Evolutionary conservation across 2,329 filamentous ascomycete species (phyloP).

Genomic region (Lachnellula hyalina): DNA sequence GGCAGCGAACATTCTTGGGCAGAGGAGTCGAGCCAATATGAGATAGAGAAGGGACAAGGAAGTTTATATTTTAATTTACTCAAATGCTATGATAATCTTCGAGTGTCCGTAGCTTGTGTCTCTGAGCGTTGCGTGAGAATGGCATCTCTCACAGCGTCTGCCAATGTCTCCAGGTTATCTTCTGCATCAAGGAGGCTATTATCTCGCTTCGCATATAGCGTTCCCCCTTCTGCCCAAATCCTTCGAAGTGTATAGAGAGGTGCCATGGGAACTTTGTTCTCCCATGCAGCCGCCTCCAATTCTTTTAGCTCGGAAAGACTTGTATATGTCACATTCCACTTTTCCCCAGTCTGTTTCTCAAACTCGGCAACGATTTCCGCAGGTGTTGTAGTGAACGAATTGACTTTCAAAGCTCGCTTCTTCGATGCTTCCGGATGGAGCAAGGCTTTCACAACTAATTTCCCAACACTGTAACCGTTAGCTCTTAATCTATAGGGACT

Average conservation of each 20-base stretch:
- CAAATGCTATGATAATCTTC: too few species aligned
- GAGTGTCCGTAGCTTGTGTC: too few species aligned
- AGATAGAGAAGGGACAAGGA: too few species aligned
- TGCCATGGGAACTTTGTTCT: conserved; percentile 44
- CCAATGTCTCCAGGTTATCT: conserved; percentile 46
- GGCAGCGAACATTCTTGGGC: conserved; percentile 12
- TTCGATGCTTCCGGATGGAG: conserved; percentile 32
- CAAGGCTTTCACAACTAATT: conserved; percentile 33
- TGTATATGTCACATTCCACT: conserved; percentile 31
- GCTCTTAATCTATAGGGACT: neutral
- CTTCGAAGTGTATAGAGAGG: conserved; percentile 56
- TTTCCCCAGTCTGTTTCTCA: conserved; percentile 35
- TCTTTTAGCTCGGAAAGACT: conserved; percentile 40
- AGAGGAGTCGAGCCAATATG: conserved; percentile 11
- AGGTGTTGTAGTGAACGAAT: conserved; percentile 34
- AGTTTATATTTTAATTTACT: neutral
- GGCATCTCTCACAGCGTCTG: conserved; percentile 38
- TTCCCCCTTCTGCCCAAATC: conserved; percentile 70
- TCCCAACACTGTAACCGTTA: conserved; percentile 44
- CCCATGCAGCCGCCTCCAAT: conserved; percentile 56
- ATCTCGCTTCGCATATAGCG: conserved; percentile 63
- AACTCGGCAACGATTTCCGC: conserved; percentile 33
- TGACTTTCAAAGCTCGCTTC: conserved; percentile 32
- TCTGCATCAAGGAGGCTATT: conserved; percentile 54
- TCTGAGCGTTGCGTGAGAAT: conserved; percentile 9